phyloP scores from a whole-genome alignment of 2,329 filamentous ascomycete genomes.

The Colletotrichum trifolii region DNA sequence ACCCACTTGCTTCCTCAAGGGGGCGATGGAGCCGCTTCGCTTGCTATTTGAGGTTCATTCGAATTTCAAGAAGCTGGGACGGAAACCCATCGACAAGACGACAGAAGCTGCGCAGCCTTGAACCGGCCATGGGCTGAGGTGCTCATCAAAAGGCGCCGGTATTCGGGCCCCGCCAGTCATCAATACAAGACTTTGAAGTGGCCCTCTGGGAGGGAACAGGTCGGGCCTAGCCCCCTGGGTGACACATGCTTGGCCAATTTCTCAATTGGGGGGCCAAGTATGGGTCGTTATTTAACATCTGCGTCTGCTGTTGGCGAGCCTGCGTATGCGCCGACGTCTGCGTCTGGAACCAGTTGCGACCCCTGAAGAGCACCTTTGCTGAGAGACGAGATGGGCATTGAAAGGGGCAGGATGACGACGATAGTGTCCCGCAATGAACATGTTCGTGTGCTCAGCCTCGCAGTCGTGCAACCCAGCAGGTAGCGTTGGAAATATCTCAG shows the following conservation, averaged over 20 bases:
- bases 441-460: slow-evolving; percentile 31
- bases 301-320: slow-evolving; percentile 12
- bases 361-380: slow-evolving; percentile 9
- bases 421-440: slow-evolving; percentile 28
- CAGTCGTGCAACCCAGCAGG: slow-evolving; percentile 13
- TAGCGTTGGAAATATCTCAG: slow-evolving; percentile 23
- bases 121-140: slow-evolving; percentile 17
- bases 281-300: slow-evolving; percentile 31
- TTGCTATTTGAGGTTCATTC: slow-evolving; percentile 34
- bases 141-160: slow-evolving; percentile 32
- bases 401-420: slow-evolving; percentile 27
- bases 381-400: slow-evolving; percentile 13
- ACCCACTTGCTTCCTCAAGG: slow-evolving; percentile 18
- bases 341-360: slow-evolving; percentile 23
- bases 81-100: slow-evolving; percentile 7
- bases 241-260: slow-evolving; percentile 35
- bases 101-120: slow-evolving; percentile 11
- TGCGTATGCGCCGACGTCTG: slow-evolving; percentile 17
- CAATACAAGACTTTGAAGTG: slow-evolving; percentile 31
- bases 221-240: slow-evolving; percentile 21
- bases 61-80: slow-evolving; percentile 25
- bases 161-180: slow-evolving; percentile 31
- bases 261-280: slow-evolving; percentile 33
- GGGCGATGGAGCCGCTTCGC: slow-evolving; percentile 23
- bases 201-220: slow-evolving; percentile 15